A percentile compares a stretch with the other conserved stretches of the same genome.
Evolutionary conservation across 805 yeast species (phyloP).

Genomic region (Saccharomycopsis sp.): DNA sequence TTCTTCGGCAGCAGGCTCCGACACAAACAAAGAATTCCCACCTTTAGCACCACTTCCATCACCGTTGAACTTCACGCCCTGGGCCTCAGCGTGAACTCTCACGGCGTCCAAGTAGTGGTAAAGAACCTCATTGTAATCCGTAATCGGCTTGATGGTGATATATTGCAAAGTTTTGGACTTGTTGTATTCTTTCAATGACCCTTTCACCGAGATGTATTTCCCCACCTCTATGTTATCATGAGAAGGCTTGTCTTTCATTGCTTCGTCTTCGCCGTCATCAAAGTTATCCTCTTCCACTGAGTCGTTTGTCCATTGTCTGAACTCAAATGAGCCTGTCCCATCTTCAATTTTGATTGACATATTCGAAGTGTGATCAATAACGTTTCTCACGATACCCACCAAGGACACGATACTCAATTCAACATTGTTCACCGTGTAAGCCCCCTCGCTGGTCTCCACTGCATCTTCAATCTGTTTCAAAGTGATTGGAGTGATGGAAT

Average conservation of each 20-base stretch:
- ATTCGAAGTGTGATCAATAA: conserved; percentile 49
- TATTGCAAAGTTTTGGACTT: conserved; percentile 57
- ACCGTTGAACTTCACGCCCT: conserved; percentile 32
- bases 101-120: conserved; percentile 63
- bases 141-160: conserved; percentile 47
- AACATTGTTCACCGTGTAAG: conserved; percentile 49
- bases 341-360: conserved; percentile 59
- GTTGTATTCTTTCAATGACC: conserved; percentile 49
- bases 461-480: conserved; percentile 63
- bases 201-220: conserved; percentile 52
- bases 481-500: conserved; percentile 55
- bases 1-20: conserved; percentile 30
- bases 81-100: conserved; percentile 44
- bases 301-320: conserved; percentile 56
- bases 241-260: conserved; percentile 21
- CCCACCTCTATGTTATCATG: conserved; percentile 34
- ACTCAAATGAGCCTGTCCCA: conserved; percentile 62
- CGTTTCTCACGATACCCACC: conserved; percentile 63
- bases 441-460: conserved; percentile 48
- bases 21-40: conserved; percentile 35
- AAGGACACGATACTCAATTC: conserved; percentile 56
- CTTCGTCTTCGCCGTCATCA: conserved; percentile 24
- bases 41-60: conserved; percentile 20
- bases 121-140: conserved; percentile 57
- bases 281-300: conserved; percentile 27